Evolutionary conservation across 805 yeast species (phyloP), one percentile per base, ranked within the genome.

Genomic region (Monosporozyma servazzii): DNA sequence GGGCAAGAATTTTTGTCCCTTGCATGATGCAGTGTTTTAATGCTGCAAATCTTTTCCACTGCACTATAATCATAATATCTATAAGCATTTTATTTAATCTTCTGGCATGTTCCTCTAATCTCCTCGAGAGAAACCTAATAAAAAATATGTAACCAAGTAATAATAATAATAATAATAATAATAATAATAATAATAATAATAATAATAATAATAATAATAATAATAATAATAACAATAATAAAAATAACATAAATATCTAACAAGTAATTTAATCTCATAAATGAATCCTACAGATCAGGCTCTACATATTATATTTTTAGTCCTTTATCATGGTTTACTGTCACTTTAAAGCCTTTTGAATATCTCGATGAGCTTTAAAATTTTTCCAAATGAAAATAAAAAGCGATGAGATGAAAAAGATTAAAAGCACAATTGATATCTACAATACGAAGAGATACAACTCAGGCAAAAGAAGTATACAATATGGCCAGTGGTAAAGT

Each of bases 1-100:
- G 13, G 61, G 64, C 6, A 75, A 67, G 68, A 75, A 66, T 70
- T 81, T 65, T 73, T 76, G 67, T 69, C 82, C 70, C 60, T 70
- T 64, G 67, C 82, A 67, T 72, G 80, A 69, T 71, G 72, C 57
- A 29, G 59, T 65, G 17, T 57, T 56, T 45, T 63, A 48, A 54
- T 36, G 5, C 18, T 27, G n/a, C 43, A 40, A 5, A 18, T 4
- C 6, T 17, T 25, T 7, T 18, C 42, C 25, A 18, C 8, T 33
- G 17, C 15, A 13, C 13, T 33, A 33, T 15, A 33, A 5, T 33
- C 17, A 33, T 15, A 15, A 33, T 15, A 5, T 15, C 37, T 13
- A 15, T 7, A 33, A 33, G 37, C 37, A 33, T 33, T 33, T 33
- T 33, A 33, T 33, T 15, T 33, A 33, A 15, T 33, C 37, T 4